Conservation (phyloP, 768 basidiomycete species). For the Naematelia encephala region DNA sequence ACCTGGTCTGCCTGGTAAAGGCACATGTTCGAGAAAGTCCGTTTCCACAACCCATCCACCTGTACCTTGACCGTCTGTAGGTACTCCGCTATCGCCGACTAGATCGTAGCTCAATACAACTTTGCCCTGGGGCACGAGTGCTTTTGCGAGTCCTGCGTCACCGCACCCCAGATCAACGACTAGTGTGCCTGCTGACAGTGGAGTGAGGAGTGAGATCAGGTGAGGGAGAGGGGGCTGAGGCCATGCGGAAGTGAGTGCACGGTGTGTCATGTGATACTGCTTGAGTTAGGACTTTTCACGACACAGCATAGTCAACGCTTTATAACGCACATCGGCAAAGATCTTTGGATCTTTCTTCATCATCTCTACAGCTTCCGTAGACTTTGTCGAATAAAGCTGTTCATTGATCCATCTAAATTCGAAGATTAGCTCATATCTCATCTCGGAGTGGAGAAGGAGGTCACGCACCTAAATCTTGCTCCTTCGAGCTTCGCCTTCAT, state of each 20-base stretch:
- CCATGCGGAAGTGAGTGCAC: slow-evolving; percentile 87
- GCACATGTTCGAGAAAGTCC: slow-evolving; percentile 77
- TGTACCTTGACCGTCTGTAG: slow-evolving; percentile 50
- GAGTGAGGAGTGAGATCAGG: slow-evolving; percentile 65
- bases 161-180: slow-evolving; percentile 95
- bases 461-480: slow-evolving; percentile 73
- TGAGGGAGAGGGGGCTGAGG: slow-evolving; percentile 87
- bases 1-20: slow-evolving; percentile 66
- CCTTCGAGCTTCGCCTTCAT: slow-evolving; percentile 80
- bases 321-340: slow-evolving; percentile 69
- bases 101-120: slow-evolving; percentile 49
- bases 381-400: slow-evolving; percentile 80
- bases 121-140: slow-evolving; percentile 64
- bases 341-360: slow-evolving; percentile 77
- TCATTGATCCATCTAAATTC: slow-evolving; percentile 79
- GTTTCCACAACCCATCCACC: slow-evolving; percentile 75
- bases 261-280: slow-evolving; percentile 90
- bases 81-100: slow-evolving; percentile 56
- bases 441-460: not conserved
- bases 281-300: not conserved
- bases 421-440: not conserved
- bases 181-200: slow-evolving; percentile 65
- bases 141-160: slow-evolving; percentile 79
- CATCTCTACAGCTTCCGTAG: slow-evolving; percentile 68
- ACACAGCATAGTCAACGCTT: not conserved